Evolutionary conservation across 495 filamentous ascomycete species (phyloP), one percentile per base, ranked within the genome.

Genomic region (Penicillium lividum): DNA sequence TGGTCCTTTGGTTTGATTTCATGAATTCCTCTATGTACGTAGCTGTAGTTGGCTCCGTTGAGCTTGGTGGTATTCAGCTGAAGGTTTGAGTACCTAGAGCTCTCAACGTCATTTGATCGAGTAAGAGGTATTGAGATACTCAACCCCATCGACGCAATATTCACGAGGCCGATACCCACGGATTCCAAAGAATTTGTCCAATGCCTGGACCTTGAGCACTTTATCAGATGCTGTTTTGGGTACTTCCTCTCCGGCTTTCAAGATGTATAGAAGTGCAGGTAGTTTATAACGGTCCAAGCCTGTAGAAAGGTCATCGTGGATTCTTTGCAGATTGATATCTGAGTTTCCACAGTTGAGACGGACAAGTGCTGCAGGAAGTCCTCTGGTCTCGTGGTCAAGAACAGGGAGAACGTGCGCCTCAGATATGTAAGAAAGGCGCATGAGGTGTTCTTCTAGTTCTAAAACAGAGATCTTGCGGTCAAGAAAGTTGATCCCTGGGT

Each of bases 351-450:
- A 18, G 4, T 40, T 52, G 31, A 52, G 50, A 25, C 50, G 50
- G n/a, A 52, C 33, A 52, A 52, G n/a, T 5, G 33, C 50, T 22
- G 50, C 50, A 42, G 33, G n/a, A n/a, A 52, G 31, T 40, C 16
- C 50, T 47, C 22, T 27, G 0, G 45, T 13, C 22, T 47, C 52
- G 40, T 54, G 40, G 27, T 54, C 52, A 18, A 31, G 28, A 38
- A 46, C 40, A 4, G 40, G 40, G 25, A 54, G 28, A 31, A 54
- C 52, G 28, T 54, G 27, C 40, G 52, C 52, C 33, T 54, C 52
- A 18, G 40, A 22, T 29, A 54, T 34, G 33, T 54, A 54, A 16
- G 52, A 22, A 33, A 54, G 52, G 10, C 25, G 15, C 15, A 54
- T 25, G 40, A 54, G 52, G 3, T 22, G 10, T 34, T 31, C 33